These are phyloP conservation scores for Colletotrichum costaricense DNA, from an alignment of 2,329 filamentous ascomycete genomes.

Conservation along the genomic window DNA sequence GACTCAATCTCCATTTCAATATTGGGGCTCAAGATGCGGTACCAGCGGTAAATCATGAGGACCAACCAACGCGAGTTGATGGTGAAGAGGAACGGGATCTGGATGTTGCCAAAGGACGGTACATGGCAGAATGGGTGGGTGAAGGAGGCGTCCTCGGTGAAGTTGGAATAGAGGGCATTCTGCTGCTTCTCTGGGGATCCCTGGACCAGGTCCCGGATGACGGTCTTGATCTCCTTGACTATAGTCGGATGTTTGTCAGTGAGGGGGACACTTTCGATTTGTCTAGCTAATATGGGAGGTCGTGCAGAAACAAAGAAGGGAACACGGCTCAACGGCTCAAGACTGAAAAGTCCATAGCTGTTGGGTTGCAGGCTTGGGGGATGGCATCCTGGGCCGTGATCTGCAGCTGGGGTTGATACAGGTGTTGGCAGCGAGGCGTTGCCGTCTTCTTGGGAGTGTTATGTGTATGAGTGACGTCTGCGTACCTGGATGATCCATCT, in stretches of 20 bases:
- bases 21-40: conserved; percentile 82
- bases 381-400: background rate
- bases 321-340: background rate
- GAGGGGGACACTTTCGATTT: background rate
- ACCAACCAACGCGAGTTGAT: conserved; percentile 76
- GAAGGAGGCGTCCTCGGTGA: conserved; percentile 78
- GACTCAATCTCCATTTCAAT: conserved; percentile 76
- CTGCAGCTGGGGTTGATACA: background rate
- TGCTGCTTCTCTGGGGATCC: conserved; percentile 74
- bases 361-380: background rate
- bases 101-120: conserved; percentile 58
- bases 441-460: background rate
- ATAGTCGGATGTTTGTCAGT: conserved; percentile 27
- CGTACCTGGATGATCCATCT: conserved; percentile 34
- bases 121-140: conserved; percentile 83
- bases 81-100: conserved; percentile 51
- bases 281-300: background rate
- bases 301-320: too few relatives aligned
- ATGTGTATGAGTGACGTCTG: background rate
- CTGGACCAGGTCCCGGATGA: conserved; percentile 78
- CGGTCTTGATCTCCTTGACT: conserved; percentile 69
- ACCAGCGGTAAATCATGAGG: conserved; percentile 81
- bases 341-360: background rate
- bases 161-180: conserved; percentile 76
- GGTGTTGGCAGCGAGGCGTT: background rate